These are phyloP conservation scores for Albizia julibrissin DNA, from an alignment of 306 rosid species.

Conservation along the genomic window DNA sequence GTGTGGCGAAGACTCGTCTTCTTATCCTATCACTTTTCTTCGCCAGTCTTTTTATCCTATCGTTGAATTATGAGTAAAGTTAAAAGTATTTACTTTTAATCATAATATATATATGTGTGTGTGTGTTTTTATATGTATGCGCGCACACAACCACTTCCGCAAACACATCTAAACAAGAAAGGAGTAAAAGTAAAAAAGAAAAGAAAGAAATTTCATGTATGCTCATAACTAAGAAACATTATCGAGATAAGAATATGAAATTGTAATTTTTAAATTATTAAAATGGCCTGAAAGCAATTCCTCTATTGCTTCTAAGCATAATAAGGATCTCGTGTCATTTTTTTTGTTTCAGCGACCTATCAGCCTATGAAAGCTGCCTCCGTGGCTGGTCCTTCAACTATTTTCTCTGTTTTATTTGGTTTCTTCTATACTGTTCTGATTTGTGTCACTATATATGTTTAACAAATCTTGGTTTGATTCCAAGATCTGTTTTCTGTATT, in stretches of 20 bases:
- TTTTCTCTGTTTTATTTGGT: not conserved
- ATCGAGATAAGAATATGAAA: not conserved
- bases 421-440: not conserved
- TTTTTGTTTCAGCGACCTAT: conserved; percentile 14
- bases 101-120: not conserved
- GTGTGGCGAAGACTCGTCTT: not conserved
- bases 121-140: too few species aligned
- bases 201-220: too few species aligned
- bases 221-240: not conserved
- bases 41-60: not conserved
- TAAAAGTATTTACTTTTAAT: too few species aligned
- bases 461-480: conserved; percentile 6
- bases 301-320: conserved; percentile 14
- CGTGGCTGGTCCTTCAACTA: conserved; percentile 9
- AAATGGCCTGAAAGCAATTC: not conserved
- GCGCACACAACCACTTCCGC: not conserved
- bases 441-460: not conserved
- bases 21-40: not conserved
- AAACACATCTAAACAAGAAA: not conserved
- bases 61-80: not conserved
- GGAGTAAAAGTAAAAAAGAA: not conserved
- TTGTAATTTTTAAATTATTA: too few species aligned
- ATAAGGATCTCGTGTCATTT: not conserved
- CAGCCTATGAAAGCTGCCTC: conserved; percentile 6
- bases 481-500: not conserved